A percentile compares a stretch with the other conserved stretches of the same genome.
phyloP scores from a whole-genome alignment of 768 basidiomycete species.

The Trametes cubensis region DNA sequence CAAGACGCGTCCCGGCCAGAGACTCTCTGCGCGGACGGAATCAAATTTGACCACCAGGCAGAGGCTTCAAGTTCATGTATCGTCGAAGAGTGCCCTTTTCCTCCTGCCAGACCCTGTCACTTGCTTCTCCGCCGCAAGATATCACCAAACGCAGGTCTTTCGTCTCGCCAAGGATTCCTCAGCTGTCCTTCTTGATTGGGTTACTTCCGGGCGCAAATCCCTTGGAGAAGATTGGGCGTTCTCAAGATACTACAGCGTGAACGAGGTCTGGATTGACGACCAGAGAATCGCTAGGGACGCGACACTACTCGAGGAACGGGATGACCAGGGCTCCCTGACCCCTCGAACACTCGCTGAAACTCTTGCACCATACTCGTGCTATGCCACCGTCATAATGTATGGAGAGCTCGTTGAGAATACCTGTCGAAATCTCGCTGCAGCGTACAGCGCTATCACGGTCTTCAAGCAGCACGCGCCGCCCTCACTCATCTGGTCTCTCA shows the following conservation, averaged over 20 bases:
- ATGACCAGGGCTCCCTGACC: slow-evolving; percentile 32
- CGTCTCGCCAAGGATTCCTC: slow-evolving; percentile 61
- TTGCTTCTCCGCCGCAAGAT: slow-evolving; percentile 83
- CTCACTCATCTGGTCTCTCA: slow-evolving; percentile 83
- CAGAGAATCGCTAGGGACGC: slow-evolving; percentile 75
- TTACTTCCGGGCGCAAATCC: slow-evolving; percentile 84
- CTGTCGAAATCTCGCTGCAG: slow-evolving; percentile 48
- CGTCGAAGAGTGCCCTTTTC: slow-evolving; percentile 59
- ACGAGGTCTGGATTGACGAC: slow-evolving; percentile 75
- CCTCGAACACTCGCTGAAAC: slow-evolving; percentile 57
- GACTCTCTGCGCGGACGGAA: slow-evolving; percentile 42
- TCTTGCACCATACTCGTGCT: slow-evolving; percentile 84
- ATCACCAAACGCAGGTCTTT: slow-evolving; percentile 85
- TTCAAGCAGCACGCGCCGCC: slow-evolving; percentile 57
- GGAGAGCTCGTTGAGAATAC: slow-evolving; percentile 62
- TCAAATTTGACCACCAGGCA: slow-evolving; percentile 55
- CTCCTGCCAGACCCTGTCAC: slow-evolving; percentile 93
- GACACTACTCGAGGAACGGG: slow-evolving; percentile 65
- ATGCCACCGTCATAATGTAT: slow-evolving; percentile 81
- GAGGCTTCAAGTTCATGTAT: slow-evolving; percentile 59
- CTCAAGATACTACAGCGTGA: slow-evolving; percentile 79
- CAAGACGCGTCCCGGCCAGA: slow-evolving; percentile 69
- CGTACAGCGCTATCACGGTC: slow-evolving; percentile 61
- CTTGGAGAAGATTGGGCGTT: slow-evolving; percentile 91
- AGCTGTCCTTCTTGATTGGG: slow-evolving; percentile 83